Conservation (phyloP, 2,329 filamentous ascomycete species). For the Emergomyces africanus region DNA sequence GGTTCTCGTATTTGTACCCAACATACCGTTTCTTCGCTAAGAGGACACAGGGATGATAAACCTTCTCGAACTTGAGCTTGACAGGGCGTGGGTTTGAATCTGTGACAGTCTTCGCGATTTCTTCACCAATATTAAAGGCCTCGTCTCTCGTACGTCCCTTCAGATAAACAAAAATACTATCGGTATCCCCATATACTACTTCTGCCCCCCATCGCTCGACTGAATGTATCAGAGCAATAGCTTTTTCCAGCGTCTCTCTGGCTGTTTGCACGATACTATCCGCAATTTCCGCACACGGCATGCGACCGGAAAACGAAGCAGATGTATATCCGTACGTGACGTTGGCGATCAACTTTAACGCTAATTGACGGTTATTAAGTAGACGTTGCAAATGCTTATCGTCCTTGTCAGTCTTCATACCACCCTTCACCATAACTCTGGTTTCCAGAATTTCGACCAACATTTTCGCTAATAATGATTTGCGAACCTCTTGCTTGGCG, state of each 20-base stretch:
- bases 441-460: slow-evolving; percentile 90
- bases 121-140: slow-evolving; percentile 83
- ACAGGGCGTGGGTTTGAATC: slow-evolving; percentile 80
- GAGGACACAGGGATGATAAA: slow-evolving; percentile 89
- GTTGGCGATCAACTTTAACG: slow-evolving; percentile 93
- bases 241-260: slow-evolving; percentile 84
- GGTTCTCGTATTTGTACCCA: slow-evolving; percentile 87
- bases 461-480: slow-evolving; percentile 91
- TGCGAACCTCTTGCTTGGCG: slow-evolving; percentile 68
- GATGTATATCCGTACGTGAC: slow-evolving; percentile 98
- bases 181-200: slow-evolving; percentile 95
- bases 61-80: slow-evolving; percentile 97
- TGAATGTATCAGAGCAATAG: slow-evolving; percentile 85
- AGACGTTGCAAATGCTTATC: slow-evolving; percentile 76
- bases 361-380: slow-evolving; percentile 85
- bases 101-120: slow-evolving; percentile 80
- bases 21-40: slow-evolving; percentile 97
- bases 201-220: slow-evolving; percentile 82
- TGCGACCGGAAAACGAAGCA: slow-evolving; percentile 88
- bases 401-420: slow-evolving; percentile 87
- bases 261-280: slow-evolving; percentile 97
- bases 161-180: slow-evolving; percentile 83
- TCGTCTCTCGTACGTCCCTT: slow-evolving; percentile 76
- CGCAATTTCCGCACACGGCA: slow-evolving; percentile 96
- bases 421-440: slow-evolving; percentile 91